Evolutionary conservation across 176 grass and related monocot species (phyloP).

Genomic region (Rhipidocladum racemiflorum): DNA sequence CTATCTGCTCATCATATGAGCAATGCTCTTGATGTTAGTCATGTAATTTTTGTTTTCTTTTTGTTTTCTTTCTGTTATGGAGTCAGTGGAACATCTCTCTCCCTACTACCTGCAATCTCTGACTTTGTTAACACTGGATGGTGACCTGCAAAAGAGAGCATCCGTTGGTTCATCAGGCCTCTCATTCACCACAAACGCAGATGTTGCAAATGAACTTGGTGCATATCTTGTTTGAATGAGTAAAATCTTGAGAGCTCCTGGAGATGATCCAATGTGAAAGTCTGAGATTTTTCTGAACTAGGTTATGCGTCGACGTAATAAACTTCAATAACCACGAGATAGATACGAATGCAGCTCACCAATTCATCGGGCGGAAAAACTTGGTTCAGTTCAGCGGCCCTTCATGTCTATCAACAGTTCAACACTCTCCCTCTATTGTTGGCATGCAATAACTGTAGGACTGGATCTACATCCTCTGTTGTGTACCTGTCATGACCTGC

Average conservation of each 20-base stretch:
- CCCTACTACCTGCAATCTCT: slow-evolving; percentile 25
- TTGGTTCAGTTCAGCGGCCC: background rate
- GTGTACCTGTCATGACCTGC: background rate
- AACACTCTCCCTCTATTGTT: background rate
- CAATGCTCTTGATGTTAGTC: background rate
- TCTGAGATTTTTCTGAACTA: slow-evolving; percentile 10
- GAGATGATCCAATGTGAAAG: background rate
- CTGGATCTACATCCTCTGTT: background rate
- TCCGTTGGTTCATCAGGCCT: background rate
- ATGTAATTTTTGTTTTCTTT: slow-evolving; percentile 1
- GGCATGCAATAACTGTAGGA: background rate
- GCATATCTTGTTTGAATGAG: slow-evolving; percentile 13
- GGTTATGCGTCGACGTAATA: background rate
- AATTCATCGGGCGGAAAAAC: background rate
- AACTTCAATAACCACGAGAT: background rate
- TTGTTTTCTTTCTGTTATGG: background rate
- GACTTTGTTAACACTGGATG: background rate
- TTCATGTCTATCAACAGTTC: background rate
- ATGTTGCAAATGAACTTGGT: background rate
- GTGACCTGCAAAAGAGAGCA: slow-evolving; percentile 19
- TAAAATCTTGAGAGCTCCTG: background rate
- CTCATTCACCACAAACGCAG: background rate
- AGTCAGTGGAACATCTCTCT: slow-evolving; percentile 1
- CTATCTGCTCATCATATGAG: slow-evolving; percentile 24
- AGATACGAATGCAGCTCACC: background rate